Evolutionary conservation across 495 filamentous ascomycete species (phyloP), one percentile per base, ranked within the genome.

Genomic region (Glutinoglossum americanum): DNA sequence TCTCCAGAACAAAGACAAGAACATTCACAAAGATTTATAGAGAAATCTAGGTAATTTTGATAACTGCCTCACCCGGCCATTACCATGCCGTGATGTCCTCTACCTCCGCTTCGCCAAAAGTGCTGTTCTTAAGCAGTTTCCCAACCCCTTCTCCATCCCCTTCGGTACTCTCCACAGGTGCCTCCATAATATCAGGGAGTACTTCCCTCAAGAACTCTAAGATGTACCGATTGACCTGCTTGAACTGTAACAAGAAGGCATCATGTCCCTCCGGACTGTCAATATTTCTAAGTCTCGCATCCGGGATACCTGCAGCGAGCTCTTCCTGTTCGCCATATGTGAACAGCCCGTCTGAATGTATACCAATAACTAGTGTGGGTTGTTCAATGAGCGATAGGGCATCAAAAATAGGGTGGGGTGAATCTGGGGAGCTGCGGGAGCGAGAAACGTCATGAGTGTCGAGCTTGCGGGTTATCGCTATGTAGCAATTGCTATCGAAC

Each of bases 401-500:
- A 27, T 83, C 77, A 17, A 73, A 70, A 26, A 94, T 76, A 17
- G 78, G 79, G 8, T 55, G 60, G 13, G 59, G 41, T 0, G 66
- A 62, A 17, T 41, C 26, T 9, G 60, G 39, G 19, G 60, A 39
- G 17, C 61, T 56, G 17, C 62, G 63, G 39, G 65, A 65, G 25
- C 88, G 77, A 23, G 86, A 89, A 28, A 98, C 79, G 65, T 98
- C 92, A 66, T 98, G 92, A 2, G 92, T 98, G 64, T 98, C 92
- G n/a, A 98, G 80, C 69, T 98, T 98, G 59, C 92, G 85, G 6
- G 92, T 97, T 67, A 97, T 95, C 60, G 92, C 89, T 58, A 98
- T 97, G 71, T 98, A 98, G 72, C 92, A 97, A 66, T 98, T 98
- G 61, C 87, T 84, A 69, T 98, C 92, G 66, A 96, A 98, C 7